Conservation (phyloP, 768 basidiomycete species). For the Serpula lacrymans region DNA sequence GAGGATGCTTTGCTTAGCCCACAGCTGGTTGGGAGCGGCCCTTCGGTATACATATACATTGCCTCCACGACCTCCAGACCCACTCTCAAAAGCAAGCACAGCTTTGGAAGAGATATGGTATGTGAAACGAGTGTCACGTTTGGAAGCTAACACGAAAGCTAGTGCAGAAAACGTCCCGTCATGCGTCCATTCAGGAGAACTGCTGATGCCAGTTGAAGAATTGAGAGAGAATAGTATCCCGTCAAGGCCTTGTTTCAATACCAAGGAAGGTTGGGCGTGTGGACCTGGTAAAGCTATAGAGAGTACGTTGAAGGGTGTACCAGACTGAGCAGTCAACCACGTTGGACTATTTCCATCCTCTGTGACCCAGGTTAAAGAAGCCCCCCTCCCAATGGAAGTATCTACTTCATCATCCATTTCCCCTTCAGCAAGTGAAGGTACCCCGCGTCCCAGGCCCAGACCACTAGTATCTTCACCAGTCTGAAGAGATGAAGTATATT, state of each 20-base stretch:
- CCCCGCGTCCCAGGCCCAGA: constrained; percentile 59
- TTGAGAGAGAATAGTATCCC: constrained; percentile 59
- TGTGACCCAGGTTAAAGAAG: constrained; percentile 65
- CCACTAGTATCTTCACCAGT: constrained; percentile 59
- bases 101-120: constrained; percentile 58
- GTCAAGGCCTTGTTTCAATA: constrained; percentile 73
- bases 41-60: constrained; percentile 86
- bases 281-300: constrained; percentile 68
- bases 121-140: constrained; percentile 85
- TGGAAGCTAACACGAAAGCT: constrained; percentile 91
- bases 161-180: constrained; percentile 83
- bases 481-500: constrained; percentile 69
- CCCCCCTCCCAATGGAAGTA: constrained; percentile 61
- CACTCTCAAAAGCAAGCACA: constrained; percentile 84
- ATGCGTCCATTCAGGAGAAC: constrained; percentile 61
- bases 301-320: constrained; percentile 50
- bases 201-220: constrained; percentile 17
- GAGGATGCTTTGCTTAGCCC: constrained; percentile 82
- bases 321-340: constrained; percentile 36
- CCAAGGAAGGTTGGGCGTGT: constrained; percentile 35
- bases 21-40: constrained; percentile 45
- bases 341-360: constrained; percentile 44
- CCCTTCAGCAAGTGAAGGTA: constrained; percentile 81
- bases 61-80: constrained; percentile 59
- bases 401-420: constrained; percentile 93